A percentile compares a stretch with the other conserved stretches of the same genome.
phyloP scores from a whole-genome alignment of 176 grass and related monocot genomes.

The Pontederia crassipes region DNA sequence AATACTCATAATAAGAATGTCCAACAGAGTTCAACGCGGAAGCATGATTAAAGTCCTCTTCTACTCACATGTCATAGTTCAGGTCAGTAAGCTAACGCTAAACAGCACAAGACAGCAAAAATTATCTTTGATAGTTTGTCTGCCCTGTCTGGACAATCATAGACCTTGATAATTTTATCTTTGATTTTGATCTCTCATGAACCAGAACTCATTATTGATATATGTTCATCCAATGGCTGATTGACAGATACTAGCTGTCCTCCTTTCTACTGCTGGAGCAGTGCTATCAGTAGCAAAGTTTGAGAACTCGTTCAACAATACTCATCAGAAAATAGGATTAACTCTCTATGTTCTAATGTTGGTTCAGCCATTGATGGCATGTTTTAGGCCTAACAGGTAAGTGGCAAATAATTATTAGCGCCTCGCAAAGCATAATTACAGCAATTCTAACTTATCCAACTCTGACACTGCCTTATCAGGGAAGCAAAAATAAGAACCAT shows the following conservation, averaged over 20 bases:
- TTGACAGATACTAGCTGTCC: constrained; percentile 57
- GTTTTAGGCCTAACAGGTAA: constrained; percentile 77
- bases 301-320: constrained; percentile 90
- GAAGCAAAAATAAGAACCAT: constrained; percentile 56
- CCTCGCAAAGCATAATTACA: not conserved
- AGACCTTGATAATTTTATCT: too few relatives aligned
- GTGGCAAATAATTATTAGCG: not conserved
- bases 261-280: constrained; percentile 61
- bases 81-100: constrained; percentile 30
- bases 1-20: constrained; percentile 66
- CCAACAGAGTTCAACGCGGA: constrained; percentile 36
- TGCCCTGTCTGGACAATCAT: not conserved
- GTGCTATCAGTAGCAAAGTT: constrained; percentile 69
- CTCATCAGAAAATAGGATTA: constrained; percentile 75
- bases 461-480: constrained; percentile 12
- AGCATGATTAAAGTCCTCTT: constrained; percentile 47
- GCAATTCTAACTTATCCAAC: not conserved
- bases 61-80: constrained; percentile 73
- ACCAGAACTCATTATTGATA: too few relatives aligned
- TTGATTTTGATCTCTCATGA: too few relatives aligned
- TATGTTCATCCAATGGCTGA: not conserved
- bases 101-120: not conserved
- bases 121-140: too few relatives aligned
- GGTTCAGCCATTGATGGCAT: constrained; percentile 82
- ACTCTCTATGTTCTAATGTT: constrained; percentile 67